These are phyloP conservation scores for Lactarius sp. DNA, from an alignment of 768 basidiomycete genomes.

Conservation along the genomic window DNA sequence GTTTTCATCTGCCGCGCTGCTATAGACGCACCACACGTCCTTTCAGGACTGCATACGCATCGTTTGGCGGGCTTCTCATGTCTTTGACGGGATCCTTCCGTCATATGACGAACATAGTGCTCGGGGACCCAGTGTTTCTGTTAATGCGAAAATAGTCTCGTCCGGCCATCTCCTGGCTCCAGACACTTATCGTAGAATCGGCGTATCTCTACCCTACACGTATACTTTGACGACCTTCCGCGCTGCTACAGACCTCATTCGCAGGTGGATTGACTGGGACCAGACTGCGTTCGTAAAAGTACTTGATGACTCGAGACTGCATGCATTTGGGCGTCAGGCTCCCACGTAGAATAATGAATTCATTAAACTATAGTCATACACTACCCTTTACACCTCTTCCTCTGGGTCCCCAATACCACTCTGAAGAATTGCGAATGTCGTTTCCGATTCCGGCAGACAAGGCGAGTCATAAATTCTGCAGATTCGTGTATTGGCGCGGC, in stretches of 20 bases:
- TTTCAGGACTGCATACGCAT: constrained; percentile 86
- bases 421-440: constrained; percentile 86
- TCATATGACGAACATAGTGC: constrained; percentile 86
- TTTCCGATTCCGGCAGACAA: constrained; percentile 94
- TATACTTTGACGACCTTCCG: neutral
- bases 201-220: neutral
- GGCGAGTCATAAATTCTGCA: constrained; percentile 99
- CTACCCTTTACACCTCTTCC: constrained; percentile 55
- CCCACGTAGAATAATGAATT: neutral
- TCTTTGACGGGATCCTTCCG: constrained; percentile 89
- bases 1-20: constrained; percentile 4
- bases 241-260: neutral
- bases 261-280: neutral
- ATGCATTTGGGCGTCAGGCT: neutral
- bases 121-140: constrained; percentile 90
- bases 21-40: constrained; percentile 21
- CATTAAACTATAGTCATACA: constrained; percentile 2
- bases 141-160: constrained; percentile 59
- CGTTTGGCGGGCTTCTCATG: constrained; percentile 94
- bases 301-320: neutral
- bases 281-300: neutral
- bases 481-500: constrained; percentile 83
- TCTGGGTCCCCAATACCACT: constrained; percentile 94
- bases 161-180: no score
- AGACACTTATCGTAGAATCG: neutral